Percentiles rank a stretch among this genome's conserved stretches.
phyloP scores from a whole-genome alignment of 805 yeast genomes.

The Saturnispora ahearnii region DNA sequence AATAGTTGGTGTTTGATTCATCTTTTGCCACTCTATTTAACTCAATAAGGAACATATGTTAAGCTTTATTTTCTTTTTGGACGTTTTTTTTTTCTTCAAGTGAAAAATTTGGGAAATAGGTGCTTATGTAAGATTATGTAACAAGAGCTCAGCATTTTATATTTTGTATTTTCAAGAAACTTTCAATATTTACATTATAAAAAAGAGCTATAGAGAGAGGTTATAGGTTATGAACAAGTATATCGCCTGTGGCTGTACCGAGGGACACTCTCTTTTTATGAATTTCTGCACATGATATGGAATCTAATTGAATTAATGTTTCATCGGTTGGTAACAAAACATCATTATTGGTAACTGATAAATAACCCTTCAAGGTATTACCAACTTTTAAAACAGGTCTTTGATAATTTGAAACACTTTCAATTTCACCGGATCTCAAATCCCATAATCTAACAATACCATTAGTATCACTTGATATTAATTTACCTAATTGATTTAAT shows the following conservation, averaged over 20 bases:
- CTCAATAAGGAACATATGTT: background rate
- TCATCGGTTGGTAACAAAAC: background rate
- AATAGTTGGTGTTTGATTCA: conserved; percentile 91
- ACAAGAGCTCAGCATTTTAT: background rate
- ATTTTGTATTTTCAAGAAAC: background rate
- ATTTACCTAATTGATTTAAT: conserved; percentile 50
- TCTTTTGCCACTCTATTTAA: background rate
- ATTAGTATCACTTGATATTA: conserved; percentile 52
- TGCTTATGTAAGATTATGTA: background rate
- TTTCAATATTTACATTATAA: background rate
- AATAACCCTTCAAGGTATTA: background rate
- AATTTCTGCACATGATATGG: conserved; percentile 1
- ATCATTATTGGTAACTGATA: background rate
- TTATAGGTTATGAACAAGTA: background rate
- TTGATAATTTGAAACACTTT: background rate
- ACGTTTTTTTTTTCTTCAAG: background rate
- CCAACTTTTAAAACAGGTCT: conserved; percentile 1
- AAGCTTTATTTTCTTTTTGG: background rate
- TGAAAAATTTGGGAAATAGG: background rate
- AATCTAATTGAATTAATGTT: background rate
- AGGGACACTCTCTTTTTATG: background rate
- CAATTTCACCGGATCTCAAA: conserved; percentile 6
- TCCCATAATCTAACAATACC: conserved; percentile 67
- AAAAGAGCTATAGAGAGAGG: background rate
- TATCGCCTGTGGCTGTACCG: background rate